These are phyloP conservation scores for Geotrichum reessii DNA, from an alignment of 1,139 yeast species.

Conservation along the genomic window DNA sequence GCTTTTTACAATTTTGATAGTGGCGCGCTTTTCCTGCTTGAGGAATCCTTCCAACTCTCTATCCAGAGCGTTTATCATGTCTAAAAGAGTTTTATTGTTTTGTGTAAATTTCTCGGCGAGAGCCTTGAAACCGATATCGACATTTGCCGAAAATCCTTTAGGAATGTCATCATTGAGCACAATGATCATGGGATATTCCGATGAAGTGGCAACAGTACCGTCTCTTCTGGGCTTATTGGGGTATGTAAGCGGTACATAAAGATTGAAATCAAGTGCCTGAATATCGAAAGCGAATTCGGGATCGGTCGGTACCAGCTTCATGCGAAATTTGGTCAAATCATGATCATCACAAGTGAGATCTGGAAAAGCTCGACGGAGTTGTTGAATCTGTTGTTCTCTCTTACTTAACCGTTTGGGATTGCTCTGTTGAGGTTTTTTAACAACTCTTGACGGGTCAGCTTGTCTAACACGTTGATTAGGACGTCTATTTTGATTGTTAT, in stretches of 20 bases:
- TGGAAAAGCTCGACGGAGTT: slow-evolving; percentile 15
- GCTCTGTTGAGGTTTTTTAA: slow-evolving; percentile 23
- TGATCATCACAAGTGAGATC: slow-evolving; percentile 2
- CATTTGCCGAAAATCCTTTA: slow-evolving; percentile 58
- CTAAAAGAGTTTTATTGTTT: slow-evolving; percentile 37
- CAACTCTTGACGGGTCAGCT: slow-evolving; percentile 18
- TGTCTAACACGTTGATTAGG: slow-evolving; percentile 15
- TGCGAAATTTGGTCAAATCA: slow-evolving; percentile 17
- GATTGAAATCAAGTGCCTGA: slow-evolving; percentile 45
- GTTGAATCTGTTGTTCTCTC: slow-evolving; percentile 20
- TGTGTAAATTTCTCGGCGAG: slow-evolving; percentile 36
- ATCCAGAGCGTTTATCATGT: slow-evolving; percentile 54
- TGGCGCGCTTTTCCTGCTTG: slow-evolving; percentile 53
- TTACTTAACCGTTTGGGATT: slow-evolving; percentile 19
- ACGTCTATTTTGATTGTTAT: not conserved
- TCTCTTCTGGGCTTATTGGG: slow-evolving; percentile 37
- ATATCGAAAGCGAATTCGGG: slow-evolving; percentile 72
- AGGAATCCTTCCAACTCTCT: slow-evolving; percentile 53
- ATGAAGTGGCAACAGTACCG: slow-evolving; percentile 22
- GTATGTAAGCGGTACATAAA: slow-evolving; percentile 52
- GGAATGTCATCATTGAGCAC: slow-evolving; percentile 69
- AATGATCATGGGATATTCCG: slow-evolving; percentile 24
- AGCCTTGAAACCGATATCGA: slow-evolving; percentile 57
- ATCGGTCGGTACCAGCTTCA: slow-evolving; percentile 50
- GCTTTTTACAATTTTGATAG: slow-evolving; percentile 45